Percentiles rank a stretch among this genome's conserved stretches.
These are phyloP conservation scores for Glutinoglossum americanum DNA, from an alignment of 495 filamentous ascomycete genomes.

Conservation along the genomic window DNA sequence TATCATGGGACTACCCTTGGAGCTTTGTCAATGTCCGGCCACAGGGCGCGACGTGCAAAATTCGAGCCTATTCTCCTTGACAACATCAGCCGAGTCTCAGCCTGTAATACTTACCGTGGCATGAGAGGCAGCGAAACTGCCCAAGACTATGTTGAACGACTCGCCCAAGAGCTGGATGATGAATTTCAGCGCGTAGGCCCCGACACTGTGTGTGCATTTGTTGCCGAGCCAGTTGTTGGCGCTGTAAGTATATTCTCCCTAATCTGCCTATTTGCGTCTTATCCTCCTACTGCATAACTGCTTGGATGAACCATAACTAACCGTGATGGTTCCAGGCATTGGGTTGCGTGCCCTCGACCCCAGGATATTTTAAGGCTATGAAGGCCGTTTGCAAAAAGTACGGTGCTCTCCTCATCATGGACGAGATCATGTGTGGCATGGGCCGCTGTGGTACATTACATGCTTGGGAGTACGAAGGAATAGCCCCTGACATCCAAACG, in stretches of 20 bases:
- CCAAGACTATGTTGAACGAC: conserved; percentile 28
- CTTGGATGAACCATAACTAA: background rate
- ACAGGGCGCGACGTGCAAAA: conserved; percentile 35
- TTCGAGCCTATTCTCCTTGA: conserved; percentile 43
- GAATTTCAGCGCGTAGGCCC: conserved; percentile 55
- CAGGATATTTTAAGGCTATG: conserved; percentile 43
- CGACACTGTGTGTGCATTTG: conserved; percentile 51
- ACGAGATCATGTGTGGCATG: conserved; percentile 64
- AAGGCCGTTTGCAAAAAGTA: conserved; percentile 38
- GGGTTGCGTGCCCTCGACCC: conserved; percentile 39
- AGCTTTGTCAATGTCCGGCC: conserved; percentile 25
- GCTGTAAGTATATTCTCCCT: conserved; percentile 19
- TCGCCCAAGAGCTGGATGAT: conserved; percentile 45
- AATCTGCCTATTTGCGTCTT: too few species aligned
- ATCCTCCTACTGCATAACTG: background rate
- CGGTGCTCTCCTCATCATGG: conserved; percentile 46
- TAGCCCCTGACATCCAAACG: conserved; percentile 43
- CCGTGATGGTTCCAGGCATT: conserved; percentile 29
- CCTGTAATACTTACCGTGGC: conserved; percentile 45
- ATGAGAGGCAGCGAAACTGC: conserved; percentile 14
- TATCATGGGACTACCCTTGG: conserved; percentile 15
- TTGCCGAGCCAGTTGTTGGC: conserved; percentile 50
- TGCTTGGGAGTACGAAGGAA: conserved; percentile 42
- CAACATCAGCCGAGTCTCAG: conserved; percentile 41
- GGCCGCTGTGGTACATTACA: conserved; percentile 45